Conservation (phyloP, 345 rosid genomes). For the Diplotaxis tenuifolia region DNA sequence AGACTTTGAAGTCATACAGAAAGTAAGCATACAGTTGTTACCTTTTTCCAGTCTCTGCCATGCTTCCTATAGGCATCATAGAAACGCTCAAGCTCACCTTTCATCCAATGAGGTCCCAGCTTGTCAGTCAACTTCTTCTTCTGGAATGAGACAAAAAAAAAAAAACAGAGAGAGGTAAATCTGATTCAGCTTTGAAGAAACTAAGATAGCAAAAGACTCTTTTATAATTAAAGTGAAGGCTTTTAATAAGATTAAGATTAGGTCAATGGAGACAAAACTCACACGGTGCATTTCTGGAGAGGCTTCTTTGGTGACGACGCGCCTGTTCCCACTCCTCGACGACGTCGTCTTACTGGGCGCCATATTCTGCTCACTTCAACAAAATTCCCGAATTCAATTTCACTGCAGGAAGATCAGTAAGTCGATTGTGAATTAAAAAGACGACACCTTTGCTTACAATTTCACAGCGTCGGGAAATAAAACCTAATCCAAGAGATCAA, state of each 20-base stretch:
- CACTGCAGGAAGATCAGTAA: neutral
- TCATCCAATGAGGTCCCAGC: constrained; percentile 91
- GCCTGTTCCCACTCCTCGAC: constrained; percentile 49
- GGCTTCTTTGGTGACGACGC: constrained; percentile 23
- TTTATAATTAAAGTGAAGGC: too few species aligned
- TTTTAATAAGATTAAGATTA: too few species aligned
- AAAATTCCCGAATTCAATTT: too few species aligned
- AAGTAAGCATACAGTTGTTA: constrained; percentile 19
- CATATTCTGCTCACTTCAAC: too few species aligned
- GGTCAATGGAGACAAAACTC: too few species aligned
- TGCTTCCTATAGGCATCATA: constrained; percentile 77
- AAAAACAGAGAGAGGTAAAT: neutral
- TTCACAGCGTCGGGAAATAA: neutral
- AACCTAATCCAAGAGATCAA: neutral
- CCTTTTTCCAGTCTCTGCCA: constrained; percentile 88
- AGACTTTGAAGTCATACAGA: constrained; percentile 3
- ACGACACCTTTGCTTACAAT: constrained; percentile 1
- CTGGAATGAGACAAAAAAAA: constrained; percentile 32
- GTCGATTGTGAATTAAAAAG: constrained; percentile 7
- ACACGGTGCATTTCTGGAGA: too few species aligned
- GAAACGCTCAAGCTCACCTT: constrained; percentile 77
- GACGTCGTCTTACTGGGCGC: constrained; percentile 60
- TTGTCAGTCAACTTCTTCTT: constrained; percentile 75
- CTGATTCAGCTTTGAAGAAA: neutral
- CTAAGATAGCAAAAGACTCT: neutral